Evolutionary conservation across 257 asterid genomes (phyloP).

Genomic region (Capsicum baccatum): DNA sequence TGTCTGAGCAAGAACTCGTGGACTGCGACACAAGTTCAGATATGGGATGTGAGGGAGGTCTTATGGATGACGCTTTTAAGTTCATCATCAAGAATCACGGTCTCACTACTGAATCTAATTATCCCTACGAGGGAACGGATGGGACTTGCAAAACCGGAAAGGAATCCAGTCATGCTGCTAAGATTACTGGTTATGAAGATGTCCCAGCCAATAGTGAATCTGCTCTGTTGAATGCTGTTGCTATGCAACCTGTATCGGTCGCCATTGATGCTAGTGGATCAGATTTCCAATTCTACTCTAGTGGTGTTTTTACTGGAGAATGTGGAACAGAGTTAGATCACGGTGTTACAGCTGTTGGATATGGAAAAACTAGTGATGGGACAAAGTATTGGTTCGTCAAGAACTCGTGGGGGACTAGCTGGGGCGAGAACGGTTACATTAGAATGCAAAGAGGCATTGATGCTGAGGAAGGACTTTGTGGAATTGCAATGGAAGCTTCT

Average conservation of each 20-base stretch:
- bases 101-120: conserved; percentile 13
- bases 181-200: conserved; percentile 23
- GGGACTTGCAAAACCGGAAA: not conserved
- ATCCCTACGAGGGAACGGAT: not conserved
- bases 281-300: conserved; percentile 20
- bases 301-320: conserved; percentile 21
- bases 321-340: conserved; percentile 3
- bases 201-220: conserved; percentile 24
- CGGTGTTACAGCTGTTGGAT: not conserved
- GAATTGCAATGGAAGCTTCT: conserved; percentile 23
- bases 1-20: conserved; percentile 38
- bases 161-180: not conserved
- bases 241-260: not conserved
- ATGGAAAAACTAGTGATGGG: not conserved
- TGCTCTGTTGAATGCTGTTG: not conserved
- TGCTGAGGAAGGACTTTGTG: not conserved
- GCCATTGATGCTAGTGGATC: conserved; percentile 31
- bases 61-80: conserved; percentile 30
- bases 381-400: conserved; percentile 24
- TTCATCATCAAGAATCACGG: conserved; percentile 32
- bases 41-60: conserved; percentile 33
- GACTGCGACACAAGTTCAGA: conserved; percentile 27
- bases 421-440: conserved; percentile 22
- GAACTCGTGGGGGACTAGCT: conserved; percentile 21
- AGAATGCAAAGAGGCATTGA: conserved; percentile 22